These are phyloP conservation scores for Fusarium chuoi DNA, from an alignment of 2,329 filamentous ascomycete genomes.

Conservation along the genomic window DNA sequence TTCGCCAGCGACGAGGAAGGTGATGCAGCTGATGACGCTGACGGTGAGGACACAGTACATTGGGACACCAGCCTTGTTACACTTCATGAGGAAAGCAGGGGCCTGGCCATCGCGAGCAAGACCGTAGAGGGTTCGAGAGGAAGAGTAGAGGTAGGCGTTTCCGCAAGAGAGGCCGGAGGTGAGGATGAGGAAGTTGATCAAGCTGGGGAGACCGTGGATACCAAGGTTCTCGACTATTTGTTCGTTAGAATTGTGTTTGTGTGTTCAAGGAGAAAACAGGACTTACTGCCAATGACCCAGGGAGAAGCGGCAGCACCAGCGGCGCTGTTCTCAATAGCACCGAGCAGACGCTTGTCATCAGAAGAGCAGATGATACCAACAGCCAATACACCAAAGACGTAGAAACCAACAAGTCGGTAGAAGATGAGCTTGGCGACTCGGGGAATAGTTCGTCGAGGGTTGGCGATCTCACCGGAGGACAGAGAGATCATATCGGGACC, in stretches of 20 bases:
- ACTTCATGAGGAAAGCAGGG: slow-evolving; percentile 62
- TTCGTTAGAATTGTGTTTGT: not conserved
- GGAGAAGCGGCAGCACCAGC: slow-evolving; percentile 68
- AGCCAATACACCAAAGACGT: slow-evolving; percentile 71
- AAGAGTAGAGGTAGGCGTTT: slow-evolving; percentile 61
- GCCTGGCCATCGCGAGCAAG: slow-evolving; percentile 59
- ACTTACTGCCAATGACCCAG: slow-evolving; percentile 63
- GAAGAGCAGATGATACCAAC: slow-evolving; percentile 65
- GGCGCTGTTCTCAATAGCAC: slow-evolving; percentile 57
- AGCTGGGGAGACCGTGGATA: slow-evolving; percentile 61
- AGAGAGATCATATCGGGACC: slow-evolving; percentile 74
- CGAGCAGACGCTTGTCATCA: slow-evolving; percentile 56
- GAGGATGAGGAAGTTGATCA: slow-evolving; percentile 71
- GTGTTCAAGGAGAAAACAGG: accelerated
- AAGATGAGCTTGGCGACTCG: slow-evolving; percentile 78
- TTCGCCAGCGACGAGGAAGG: slow-evolving; percentile 60
- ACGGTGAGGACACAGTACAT: slow-evolving; percentile 63
- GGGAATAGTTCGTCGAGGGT: slow-evolving; percentile 73
- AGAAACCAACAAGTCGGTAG: slow-evolving; percentile 77
- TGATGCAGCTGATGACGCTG: slow-evolving; percentile 59
- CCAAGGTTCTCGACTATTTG: slow-evolving; percentile 57
- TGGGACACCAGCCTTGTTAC: slow-evolving; percentile 68
- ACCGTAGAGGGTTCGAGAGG: slow-evolving; percentile 58
- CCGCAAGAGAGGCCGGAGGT: slow-evolving; percentile 58
- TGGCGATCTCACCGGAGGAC: slow-evolving; percentile 67